Evolutionary conservation across 306 rosid genomes (phyloP).

Genomic region (Cyclanthera cordifolia): DNA sequence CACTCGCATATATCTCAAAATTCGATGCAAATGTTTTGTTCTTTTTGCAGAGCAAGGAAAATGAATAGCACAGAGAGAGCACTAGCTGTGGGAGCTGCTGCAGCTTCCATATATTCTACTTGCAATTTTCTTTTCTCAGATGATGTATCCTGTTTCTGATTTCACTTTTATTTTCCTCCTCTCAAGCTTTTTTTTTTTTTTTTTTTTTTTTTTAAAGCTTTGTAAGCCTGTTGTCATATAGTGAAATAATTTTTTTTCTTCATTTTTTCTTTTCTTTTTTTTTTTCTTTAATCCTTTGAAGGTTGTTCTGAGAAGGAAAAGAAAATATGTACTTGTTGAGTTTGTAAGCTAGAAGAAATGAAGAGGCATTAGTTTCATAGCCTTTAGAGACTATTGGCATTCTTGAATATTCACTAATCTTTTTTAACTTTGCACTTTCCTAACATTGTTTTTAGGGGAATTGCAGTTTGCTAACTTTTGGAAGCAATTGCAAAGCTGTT

Average conservation of each 20-base stretch:
- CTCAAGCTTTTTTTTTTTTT: neutral
- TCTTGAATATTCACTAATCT: neutral
- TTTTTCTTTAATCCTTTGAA: neutral
- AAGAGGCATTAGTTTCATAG: conserved; percentile 11
- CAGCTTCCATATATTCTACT: conserved; percentile 90
- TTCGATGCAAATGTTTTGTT: neutral
- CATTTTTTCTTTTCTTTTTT: no score
- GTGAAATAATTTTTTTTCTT: neutral
- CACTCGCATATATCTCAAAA: neutral
- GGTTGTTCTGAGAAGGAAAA: neutral
- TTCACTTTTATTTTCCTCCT: neutral
- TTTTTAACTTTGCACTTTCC: neutral
- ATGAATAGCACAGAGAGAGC: conserved; percentile 51
- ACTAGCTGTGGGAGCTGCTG: conserved; percentile 82
- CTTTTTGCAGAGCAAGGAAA: conserved; percentile 30
- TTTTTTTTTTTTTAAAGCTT: no score
- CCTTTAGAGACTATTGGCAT: neutral
- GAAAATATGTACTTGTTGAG: neutral
- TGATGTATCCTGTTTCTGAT: conserved; percentile 34
- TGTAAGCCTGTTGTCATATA: conserved; percentile 8
- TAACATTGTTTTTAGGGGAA: neutral
- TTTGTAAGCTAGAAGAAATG: neutral
- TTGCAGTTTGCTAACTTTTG: neutral
- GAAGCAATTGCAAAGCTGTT: neutral
- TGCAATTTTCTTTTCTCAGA: conserved; percentile 61